A percentile compares a stretch with the other conserved stretches of the same genome.
These are phyloP conservation scores for Sporisorium scitamineum DNA, from an alignment of 1,284 basidiomycete genomes.

Conservation along the genomic window DNA sequence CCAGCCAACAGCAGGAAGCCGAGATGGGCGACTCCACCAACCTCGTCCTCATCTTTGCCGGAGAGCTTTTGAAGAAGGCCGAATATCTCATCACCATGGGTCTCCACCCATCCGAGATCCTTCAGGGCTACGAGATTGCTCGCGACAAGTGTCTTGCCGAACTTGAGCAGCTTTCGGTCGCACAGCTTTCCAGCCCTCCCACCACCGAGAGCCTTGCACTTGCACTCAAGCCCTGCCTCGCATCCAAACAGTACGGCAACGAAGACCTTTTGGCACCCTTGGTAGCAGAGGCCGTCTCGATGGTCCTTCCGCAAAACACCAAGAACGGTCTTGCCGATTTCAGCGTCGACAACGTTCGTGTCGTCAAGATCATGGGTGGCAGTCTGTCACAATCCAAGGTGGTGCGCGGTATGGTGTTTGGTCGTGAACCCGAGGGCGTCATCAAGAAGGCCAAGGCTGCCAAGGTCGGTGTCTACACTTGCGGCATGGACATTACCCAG, in stretches of 20 bases:
- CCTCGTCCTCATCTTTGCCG: conserved; percentile 92
- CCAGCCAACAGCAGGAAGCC: conserved; percentile 92
- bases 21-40: conserved; percentile 99
- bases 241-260: conserved; percentile 95
- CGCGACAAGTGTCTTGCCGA: conserved; percentile 85
- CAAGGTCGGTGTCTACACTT: conserved; percentile 84
- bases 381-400: conserved; percentile 85
- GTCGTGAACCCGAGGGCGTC: conserved; percentile 86
- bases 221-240: conserved; percentile 90
- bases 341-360: conserved; percentile 91
- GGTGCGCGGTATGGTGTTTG: conserved; percentile 97
- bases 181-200: conserved; percentile 79
- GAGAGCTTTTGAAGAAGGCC: conserved; percentile 93
- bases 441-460: conserved; percentile 78
- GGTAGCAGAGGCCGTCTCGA: conserved; percentile 86
- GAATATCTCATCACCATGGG: conserved; percentile 95
- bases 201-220: conserved; percentile 80
- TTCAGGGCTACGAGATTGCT: conserved; percentile 96
- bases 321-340: conserved; percentile 53
- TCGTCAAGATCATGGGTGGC: conserved; percentile 98
- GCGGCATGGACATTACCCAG: conserved; percentile 90
- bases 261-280: conserved; percentile 86
- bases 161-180: conserved; percentile 75
- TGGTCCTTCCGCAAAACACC: conserved; percentile 71
- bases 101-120: conserved; percentile 88